phyloP scores from a whole-genome alignment of 2,329 filamentous ascomycete species.

The Colletotrichum sp. region DNA sequence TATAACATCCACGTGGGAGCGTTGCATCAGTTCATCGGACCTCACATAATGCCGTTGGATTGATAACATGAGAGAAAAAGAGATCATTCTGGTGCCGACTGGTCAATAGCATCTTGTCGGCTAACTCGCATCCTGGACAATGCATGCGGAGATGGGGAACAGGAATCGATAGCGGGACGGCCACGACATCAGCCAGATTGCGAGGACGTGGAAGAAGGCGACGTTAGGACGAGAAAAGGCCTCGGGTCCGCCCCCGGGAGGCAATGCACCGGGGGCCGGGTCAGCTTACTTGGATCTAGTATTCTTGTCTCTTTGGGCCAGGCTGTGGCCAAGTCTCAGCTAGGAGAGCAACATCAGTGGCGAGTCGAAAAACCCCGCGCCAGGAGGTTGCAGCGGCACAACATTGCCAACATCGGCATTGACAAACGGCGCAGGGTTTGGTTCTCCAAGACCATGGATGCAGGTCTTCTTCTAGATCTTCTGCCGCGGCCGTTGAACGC shows the following conservation, averaged over 20 bases:
- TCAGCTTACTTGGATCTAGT: background rate
- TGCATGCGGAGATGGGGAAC: background rate
- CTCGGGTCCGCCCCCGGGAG: background rate
- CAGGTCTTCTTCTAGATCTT: background rate
- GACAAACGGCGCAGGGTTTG: background rate
- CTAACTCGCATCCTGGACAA: background rate
- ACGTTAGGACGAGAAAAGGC: background rate
- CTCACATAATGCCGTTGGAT: background rate
- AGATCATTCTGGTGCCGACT: background rate
- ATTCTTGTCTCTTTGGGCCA: background rate
- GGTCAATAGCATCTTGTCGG: background rate
- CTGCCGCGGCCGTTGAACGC: background rate
- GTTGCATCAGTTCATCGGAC: background rate
- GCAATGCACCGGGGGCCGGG: background rate
- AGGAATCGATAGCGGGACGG: background rate
- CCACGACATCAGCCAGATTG: background rate
- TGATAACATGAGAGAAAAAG: background rate
- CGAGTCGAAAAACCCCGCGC: background rate
- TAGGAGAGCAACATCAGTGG: background rate
- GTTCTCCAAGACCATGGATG: background rate
- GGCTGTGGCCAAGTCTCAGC: background rate
- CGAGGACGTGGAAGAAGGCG: background rate
- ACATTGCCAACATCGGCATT: background rate
- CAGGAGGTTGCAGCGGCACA: background rate
- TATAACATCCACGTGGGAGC: constrained; percentile 5